A percentile compares a stretch with the other conserved stretches of the same genome.
These are phyloP conservation scores for Aurinia saxatilis DNA, from an alignment of 345 rosid genomes.

Conservation along the genomic window DNA sequence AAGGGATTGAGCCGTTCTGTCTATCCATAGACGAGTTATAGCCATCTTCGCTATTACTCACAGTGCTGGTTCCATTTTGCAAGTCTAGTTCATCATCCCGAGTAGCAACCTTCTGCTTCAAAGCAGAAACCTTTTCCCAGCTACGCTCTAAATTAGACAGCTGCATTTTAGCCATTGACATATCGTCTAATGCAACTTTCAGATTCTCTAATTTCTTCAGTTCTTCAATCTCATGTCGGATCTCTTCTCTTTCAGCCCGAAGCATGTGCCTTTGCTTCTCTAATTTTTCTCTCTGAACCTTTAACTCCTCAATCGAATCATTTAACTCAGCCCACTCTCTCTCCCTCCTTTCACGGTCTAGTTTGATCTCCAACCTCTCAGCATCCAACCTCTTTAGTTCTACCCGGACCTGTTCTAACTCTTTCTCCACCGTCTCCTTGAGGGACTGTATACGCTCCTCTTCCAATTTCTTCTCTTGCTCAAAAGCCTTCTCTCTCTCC, in stretches of 20 bases:
- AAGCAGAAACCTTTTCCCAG: slow-evolving; percentile 47
- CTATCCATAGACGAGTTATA: slow-evolving; percentile 35
- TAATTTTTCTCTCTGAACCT: slow-evolving; percentile 64
- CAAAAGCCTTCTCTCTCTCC: slow-evolving; percentile 77
- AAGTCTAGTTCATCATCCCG: slow-evolving; percentile 36
- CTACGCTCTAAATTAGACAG: slow-evolving; percentile 52
- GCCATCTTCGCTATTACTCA: slow-evolving; percentile 33
- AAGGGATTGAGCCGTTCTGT: slow-evolving; percentile 29
- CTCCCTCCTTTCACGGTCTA: slow-evolving; percentile 77
- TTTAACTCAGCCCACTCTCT: slow-evolving; percentile 75
- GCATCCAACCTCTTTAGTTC: slow-evolving; percentile 77
- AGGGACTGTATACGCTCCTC: slow-evolving; percentile 51
- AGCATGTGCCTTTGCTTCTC: slow-evolving; percentile 74
- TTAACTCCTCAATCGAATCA: slow-evolving; percentile 72
- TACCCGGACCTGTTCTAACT: slow-evolving; percentile 55
- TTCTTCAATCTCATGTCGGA: slow-evolving; percentile 55
- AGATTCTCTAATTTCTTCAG: slow-evolving; percentile 70
- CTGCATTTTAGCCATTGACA: slow-evolving; percentile 66
- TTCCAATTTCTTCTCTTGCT: slow-evolving; percentile 66
- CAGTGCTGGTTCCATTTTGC: slow-evolving; percentile 22
- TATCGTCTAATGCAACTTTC: slow-evolving; percentile 60
- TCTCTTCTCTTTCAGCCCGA: slow-evolving; percentile 68
- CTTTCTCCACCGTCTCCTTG: slow-evolving; percentile 59
- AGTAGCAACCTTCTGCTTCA: slow-evolving; percentile 33
- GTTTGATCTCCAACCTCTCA: slow-evolving; percentile 66